Percentiles rank a stretch among this genome's conserved stretches.
phyloP scores from a whole-genome alignment of 2,329 filamentous ascomycete species.

The Colletotrichum sidae region DNA sequence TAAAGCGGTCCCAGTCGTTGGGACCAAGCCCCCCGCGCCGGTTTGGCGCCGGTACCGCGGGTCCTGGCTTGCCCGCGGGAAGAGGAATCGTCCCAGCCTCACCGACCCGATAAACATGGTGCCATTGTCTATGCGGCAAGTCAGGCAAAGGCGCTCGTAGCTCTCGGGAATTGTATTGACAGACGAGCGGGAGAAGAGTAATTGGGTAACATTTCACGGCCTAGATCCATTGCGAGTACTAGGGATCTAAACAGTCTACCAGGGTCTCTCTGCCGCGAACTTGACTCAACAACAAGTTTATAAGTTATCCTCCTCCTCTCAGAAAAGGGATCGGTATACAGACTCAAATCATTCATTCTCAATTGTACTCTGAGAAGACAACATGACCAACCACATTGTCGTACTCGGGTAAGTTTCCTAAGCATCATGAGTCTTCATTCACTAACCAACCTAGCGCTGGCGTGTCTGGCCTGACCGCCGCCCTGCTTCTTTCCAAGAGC shows the following conservation, averaged over 20 bases:
- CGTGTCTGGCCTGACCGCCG: conserved; percentile 64
- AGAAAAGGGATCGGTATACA: too few relatives aligned
- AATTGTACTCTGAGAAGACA: neutral
- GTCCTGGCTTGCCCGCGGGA: conserved; percentile 30
- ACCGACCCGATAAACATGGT: conserved; percentile 13
- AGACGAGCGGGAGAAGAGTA: too few relatives aligned
- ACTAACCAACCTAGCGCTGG: conserved; percentile 51
- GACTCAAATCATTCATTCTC: too few relatives aligned
- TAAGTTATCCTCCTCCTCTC: neutral
- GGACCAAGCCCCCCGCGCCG: conserved; percentile 25
- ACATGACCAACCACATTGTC: conserved; percentile 65
- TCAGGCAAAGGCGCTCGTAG: conserved; percentile 9
- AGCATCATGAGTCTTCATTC: neutral
- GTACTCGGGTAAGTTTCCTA: conserved; percentile 49
- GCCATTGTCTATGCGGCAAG: conserved; percentile 7
- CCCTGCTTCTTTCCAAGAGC: conserved; percentile 59
- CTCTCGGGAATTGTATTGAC: too few relatives aligned
- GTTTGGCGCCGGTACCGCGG: conserved; percentile 32
- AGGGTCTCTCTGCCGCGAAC: neutral
- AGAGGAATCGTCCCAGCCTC: conserved; percentile 16
- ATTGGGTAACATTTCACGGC: too few relatives aligned
- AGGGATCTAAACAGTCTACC: too few relatives aligned
- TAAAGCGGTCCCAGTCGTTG: neutral
- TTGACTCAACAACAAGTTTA: neutral
- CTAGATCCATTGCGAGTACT: too few relatives aligned